Base-by-base conservation (phyloP, 2,329 filamentous ascomycete species). In the Dactylellina leptospora region DNA sequence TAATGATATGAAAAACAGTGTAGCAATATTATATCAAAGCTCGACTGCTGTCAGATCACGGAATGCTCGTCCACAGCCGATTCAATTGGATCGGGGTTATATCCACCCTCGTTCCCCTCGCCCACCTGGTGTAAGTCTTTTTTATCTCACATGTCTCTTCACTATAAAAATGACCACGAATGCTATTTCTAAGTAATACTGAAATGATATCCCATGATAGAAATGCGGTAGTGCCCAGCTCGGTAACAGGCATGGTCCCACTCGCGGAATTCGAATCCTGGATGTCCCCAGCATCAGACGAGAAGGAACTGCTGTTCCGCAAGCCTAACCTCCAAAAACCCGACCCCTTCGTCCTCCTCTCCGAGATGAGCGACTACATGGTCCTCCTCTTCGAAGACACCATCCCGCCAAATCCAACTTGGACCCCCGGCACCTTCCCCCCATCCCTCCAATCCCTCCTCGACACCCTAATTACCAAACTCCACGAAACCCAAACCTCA, bases 231-330 rank as follows among this genome's bases (percentile, higher is more conserved):
- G n/a, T n/a, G n/a, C n/a, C n/a, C n/a, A n/a, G n/a, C n/a, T 16
- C 10, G 1, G 16, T 10, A 10, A 63, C 38, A 4, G 48, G 59
- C 11, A 36, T 45, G 2, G 22, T 54, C 3, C 59, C 59, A 25
- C 5, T 54, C 48, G 18, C 59, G 36, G 59, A 63, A 55, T 63
- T 63, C 18, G 27, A 54, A 47, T 28, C n/a, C 10, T 63, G 59
- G 59, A 13, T 61, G 1, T n/a, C n/a, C n/a, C n/a, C n/a, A n/a
- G n/a, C n/a, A n/a, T n/a, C 36, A 40, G 13, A 40, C 13, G 36
- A 4, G 18, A 40, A 40, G 36, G 18, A 38, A 40, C 36, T n/a
- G n/a, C n/a, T n/a, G 18, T n/a, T n/a, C 11, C 20, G 3, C 18
- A 54, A 16, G 23, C 3, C 2, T 16, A 4, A 38, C 18, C 13